Evolutionary conservation across 2,329 filamentous ascomycete genomes (phyloP), one percentile per base, ranked within the genome.

Genomic region (Thielaviopsis euricoi): DNA sequence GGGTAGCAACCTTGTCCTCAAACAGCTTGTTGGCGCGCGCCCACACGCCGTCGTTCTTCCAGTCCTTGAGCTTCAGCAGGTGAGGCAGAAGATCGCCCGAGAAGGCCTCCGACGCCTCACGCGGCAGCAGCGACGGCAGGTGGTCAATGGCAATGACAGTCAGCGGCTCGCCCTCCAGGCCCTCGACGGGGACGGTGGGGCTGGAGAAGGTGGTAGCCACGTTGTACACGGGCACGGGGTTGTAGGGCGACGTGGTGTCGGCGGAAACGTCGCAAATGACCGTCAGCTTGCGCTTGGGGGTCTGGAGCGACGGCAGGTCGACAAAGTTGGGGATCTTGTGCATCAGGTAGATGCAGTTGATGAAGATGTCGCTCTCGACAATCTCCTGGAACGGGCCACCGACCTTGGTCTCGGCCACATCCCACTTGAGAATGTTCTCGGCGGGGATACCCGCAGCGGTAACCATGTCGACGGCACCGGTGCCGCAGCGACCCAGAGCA

Each of bases 101-200:
- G 73, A 95, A 96, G 21, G 84, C 84, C 72, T 96, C 89, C 50
- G 83, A 89, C 25, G 89, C 84, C 73, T 96, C 91, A 56, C 91
- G 78, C 1, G 91, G 87, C 43, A 97, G 76, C 63, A 96, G 79
- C 56, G 82, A 86, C 3, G 89, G 88, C 56, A 94, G 76, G 67
- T 94, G 88, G 70, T 94, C 87, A 66, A 94, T 93, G 68, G 82
- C 86, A 71, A 96, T 95, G 64, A 96, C 87, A 53, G 80, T 83
- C 58, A 95, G 72, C 0, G 81, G 78, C 56, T 74, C 73, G 57
- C 74, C 68, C 70, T 76, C 66, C 73, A 80, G 62, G 76, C 81
- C 70, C 37, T 81, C 74, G 23, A 93, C 86, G 0, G 83, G 78
- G 0, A 95, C 83, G 0, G 89, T 95, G n/a, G 90, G 91, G 67